These are phyloP conservation scores for Raffaelea deltoideospora DNA, from an alignment of 2,329 filamentous ascomycete species.

Conservation along the genomic window DNA sequence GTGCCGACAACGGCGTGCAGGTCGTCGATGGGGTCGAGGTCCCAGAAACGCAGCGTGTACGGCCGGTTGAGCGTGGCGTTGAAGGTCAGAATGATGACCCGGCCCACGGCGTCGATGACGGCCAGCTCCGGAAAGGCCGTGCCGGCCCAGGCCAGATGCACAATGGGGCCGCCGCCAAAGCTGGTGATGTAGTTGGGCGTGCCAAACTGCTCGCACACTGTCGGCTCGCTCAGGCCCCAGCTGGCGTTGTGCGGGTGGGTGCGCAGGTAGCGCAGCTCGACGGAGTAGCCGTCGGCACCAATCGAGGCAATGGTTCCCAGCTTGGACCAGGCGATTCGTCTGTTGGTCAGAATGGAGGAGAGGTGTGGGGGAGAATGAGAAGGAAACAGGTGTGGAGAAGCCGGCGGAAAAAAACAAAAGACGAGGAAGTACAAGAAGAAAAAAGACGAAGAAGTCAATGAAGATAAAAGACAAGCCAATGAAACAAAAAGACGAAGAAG, in stretches of 20 bases:
- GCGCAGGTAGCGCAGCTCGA: conserved; percentile 60
- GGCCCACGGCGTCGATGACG: conserved; percentile 64
- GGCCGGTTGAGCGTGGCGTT: conserved; percentile 61
- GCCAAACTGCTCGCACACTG: conserved; percentile 43
- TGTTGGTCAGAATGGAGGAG: conserved; percentile 19
- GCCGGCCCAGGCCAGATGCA: conserved; percentile 69
- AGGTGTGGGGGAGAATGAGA: not conserved
- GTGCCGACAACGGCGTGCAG: conserved; percentile 65
- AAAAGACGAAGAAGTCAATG: too few relatives aligned
- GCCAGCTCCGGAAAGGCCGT: conserved; percentile 65
- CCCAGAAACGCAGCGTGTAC: conserved; percentile 42
- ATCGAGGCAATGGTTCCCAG: conserved; percentile 76
- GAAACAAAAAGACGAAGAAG: not conserved
- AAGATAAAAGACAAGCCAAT: not conserved
- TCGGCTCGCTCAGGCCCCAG: conserved; percentile 67
- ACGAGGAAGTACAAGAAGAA: too few relatives aligned
- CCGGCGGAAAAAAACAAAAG: too few relatives aligned
- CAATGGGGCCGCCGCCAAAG: conserved; percentile 49
- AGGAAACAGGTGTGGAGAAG: too few relatives aligned
- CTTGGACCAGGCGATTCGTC: conserved; percentile 77
- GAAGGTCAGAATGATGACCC: conserved; percentile 60
- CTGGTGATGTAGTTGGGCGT: conserved; percentile 13
- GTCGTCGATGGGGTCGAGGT: conserved; percentile 58
- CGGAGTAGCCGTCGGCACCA: conserved; percentile 49
- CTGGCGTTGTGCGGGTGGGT: conserved; percentile 52